Evolutionary conservation across 1,284 basidiomycete species (phyloP), one percentile per base, ranked within the genome.

Genomic region (Cryptococcus sp.): DNA sequence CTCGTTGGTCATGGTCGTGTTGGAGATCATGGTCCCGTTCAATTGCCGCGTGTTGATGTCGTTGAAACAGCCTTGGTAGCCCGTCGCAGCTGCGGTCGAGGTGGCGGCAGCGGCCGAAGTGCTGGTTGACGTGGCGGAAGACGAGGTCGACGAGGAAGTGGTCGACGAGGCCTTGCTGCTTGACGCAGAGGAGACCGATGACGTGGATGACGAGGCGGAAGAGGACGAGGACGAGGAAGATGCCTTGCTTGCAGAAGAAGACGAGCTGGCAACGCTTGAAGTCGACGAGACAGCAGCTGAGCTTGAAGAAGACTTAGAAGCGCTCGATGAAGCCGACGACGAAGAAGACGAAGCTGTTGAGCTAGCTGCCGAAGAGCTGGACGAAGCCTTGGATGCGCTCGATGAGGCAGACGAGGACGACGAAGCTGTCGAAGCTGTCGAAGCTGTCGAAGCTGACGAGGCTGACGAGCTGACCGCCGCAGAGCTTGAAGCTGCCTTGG

Each of bases 41-140:
- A 74, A 56, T 13, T 68, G 59, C n/a, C 65, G 66, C 40, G 27
- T 53, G 6, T 59, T 44, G 4, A 53, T 54, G 38, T 74, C 71
- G 20, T 60, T 54, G 50, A 68, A 67, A 59, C 75, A 77, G 1
- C 75, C 74, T 15, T 60, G 25, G 50, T 51, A 47, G 44, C 46
- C 35, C 17, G 46, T 53, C 15, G 57, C 44, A 16, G 56, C 53
- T n/a, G 61, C 63, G 20, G 57, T 47, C 5, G 59, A 38, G 5
- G 62, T 50, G 19, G 61, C 49, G 8, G 54, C 50, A 20, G 61
- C 31, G 19, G 56, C 50, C 23, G 53, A 46, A 25, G 51, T 50
- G 47, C 23, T 49, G 40, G 57, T 45, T 6, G 39, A 25, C 7
- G 57, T 23, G 42, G 22, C 48, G 48, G 57, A 35, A n/a, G 46